Evolutionary conservation across 1,284 basidiomycete species (phyloP).

Genomic region (Golubevia sp.): DNA sequence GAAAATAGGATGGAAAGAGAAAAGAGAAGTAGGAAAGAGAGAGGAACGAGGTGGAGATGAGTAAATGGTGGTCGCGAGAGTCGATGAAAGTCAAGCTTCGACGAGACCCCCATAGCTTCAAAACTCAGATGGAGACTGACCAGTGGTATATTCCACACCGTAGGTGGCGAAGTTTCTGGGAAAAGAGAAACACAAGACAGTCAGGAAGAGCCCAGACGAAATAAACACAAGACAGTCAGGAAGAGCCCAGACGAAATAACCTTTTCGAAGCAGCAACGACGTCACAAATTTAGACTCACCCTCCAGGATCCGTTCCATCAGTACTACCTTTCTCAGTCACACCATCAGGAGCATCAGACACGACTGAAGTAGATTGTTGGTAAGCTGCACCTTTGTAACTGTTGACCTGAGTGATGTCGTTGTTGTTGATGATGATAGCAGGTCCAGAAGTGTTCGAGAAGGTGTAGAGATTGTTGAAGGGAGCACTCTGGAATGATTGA

Average conservation of each 20-base stretch:
- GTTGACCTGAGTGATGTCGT: conserved; percentile 33
- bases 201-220: neutral
- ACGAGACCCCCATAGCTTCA: neutral
- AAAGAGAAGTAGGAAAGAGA: neutral
- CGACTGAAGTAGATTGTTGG: conserved; percentile 19
- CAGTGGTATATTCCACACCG: neutral
- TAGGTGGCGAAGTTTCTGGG: neutral
- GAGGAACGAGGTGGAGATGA: neutral
- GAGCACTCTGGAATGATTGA: conserved; percentile 53
- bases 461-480: conserved; percentile 44
- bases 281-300: too few relatives aligned
- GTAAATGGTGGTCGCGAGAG: neutral
- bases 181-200: neutral
- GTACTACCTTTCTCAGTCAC: neutral
- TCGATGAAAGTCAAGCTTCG: neutral
- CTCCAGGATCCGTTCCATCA: neutral
- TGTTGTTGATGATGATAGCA: conserved; percentile 27
- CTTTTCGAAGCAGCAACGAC: neutral
- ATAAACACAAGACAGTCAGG: too few relatives aligned
- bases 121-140: neutral
- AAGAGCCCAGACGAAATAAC: neutral
- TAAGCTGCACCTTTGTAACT: conserved; percentile 34
- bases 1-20: too few relatives aligned
- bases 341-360: neutral
- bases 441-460: conserved; percentile 24